Evolutionary conservation across 371 early-diverging fungal species (phyloP).

Genomic region (Mucor racemosus): DNA sequence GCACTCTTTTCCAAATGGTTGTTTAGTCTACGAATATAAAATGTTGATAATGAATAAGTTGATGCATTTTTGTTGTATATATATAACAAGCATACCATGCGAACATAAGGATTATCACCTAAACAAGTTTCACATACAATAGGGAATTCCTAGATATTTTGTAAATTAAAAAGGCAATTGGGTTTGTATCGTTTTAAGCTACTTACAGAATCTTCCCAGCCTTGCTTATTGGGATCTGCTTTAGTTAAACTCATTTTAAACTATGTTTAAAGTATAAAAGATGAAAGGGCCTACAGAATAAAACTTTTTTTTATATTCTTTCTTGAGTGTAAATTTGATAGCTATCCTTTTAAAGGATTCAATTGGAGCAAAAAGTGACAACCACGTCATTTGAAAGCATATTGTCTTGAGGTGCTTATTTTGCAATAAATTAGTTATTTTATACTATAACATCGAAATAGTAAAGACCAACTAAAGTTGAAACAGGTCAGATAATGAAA

Average conservation of each 20-base stretch:
- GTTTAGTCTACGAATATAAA: conserved; percentile 64
- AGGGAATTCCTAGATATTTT: conserved; percentile 70
- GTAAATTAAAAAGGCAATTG: no score
- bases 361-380: not conserved
- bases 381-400: not conserved
- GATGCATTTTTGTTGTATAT: no score
- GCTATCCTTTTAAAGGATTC: not conserved
- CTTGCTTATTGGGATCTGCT: conserved; percentile 73
- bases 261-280: not conserved
- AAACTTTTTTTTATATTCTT: not conserved
- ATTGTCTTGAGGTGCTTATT: no score
- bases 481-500: no score
- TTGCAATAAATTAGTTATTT: no score
- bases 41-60: no score
- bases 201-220: conserved; percentile 74
- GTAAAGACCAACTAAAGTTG: no score
- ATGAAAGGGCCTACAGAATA: not conserved
- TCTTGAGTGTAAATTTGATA: not conserved
- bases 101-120: conserved; percentile 96
- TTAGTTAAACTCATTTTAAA: conserved; percentile 59
- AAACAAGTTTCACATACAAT: conserved; percentile 96
- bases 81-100: conserved; percentile 73
- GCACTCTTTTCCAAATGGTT: conserved; percentile 89
- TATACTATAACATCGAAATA: no score
- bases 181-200: not conserved